Evolutionary conservation across 768 basidiomycete species (phyloP).

Genomic region (Rhodotorula taiwanensis): DNA sequence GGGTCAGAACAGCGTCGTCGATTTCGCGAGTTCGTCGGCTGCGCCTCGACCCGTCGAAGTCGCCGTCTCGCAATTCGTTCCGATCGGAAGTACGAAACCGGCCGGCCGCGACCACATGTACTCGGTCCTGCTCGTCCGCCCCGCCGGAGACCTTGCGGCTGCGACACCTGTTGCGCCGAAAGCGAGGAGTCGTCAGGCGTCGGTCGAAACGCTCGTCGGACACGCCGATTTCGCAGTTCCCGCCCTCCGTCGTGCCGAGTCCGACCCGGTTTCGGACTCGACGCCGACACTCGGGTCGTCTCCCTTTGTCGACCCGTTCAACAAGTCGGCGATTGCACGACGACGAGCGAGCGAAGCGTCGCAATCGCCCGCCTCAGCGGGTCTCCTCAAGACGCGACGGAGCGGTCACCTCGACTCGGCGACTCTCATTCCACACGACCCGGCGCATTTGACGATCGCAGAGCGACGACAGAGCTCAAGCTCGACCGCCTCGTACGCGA

Average conservation of each 20-base stretch:
- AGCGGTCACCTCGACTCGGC: background rate
- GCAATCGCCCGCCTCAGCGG: too few relatives aligned
- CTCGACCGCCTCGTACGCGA: background rate
- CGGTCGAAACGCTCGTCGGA: background rate
- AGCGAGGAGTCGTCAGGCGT: conserved; percentile 4
- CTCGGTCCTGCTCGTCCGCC: conserved; percentile 15
- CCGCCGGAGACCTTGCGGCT: conserved; percentile 13
- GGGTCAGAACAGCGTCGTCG: too few relatives aligned
- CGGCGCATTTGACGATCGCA: background rate
- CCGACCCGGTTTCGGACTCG: conserved; percentile 7
- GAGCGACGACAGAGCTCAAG: background rate
- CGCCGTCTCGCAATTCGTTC: background rate
- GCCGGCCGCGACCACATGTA: background rate
- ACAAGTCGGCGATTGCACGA: background rate
- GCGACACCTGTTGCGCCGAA: background rate
- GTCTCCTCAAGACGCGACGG: too few relatives aligned
- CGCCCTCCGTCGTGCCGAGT: conserved; percentile 11
- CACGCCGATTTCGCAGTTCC: background rate
- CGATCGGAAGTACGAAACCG: too few relatives aligned
- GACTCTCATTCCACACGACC: too few relatives aligned
- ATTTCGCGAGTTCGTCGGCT: too few relatives aligned
- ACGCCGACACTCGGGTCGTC: conserved; percentile 23
- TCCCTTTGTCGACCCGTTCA: conserved; percentile 8
- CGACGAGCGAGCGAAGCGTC: background rate
- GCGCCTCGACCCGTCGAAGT: too few relatives aligned